A percentile compares a stretch with the other conserved stretches of the same genome.
These are phyloP conservation scores for Aspergillus quadrilineatus DNA, from an alignment of 2,329 filamentous ascomycete species.

Conservation along the genomic window DNA sequence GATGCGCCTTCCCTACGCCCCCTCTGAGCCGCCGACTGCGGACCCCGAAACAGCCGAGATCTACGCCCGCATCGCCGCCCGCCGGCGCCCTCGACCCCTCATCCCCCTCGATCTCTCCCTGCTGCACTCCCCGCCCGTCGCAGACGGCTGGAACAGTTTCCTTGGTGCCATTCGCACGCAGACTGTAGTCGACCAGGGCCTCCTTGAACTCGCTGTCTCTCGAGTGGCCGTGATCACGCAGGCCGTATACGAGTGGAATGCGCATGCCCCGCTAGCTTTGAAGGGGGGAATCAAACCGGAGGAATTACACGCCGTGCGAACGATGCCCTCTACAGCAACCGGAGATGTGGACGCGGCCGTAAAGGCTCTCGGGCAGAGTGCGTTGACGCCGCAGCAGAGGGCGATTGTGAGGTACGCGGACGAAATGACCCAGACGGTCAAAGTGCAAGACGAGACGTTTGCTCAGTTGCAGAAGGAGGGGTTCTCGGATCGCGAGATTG, in stretches of 20 bases:
- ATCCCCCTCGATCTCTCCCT: slow-evolving; percentile 74
- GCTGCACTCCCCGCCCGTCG: slow-evolving; percentile 70
- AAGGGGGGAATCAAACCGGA: slow-evolving; percentile 35
- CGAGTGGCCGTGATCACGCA: slow-evolving; percentile 75
- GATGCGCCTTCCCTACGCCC: slow-evolving; percentile 42
- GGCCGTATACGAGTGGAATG: slow-evolving; percentile 82
- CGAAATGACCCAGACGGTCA: slow-evolving; percentile 74
- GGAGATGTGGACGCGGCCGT: slow-evolving; percentile 31
- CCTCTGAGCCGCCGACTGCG: slow-evolving; percentile 23
- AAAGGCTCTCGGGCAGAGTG: slow-evolving; percentile 41
- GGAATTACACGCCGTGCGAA: slow-evolving; percentile 54
- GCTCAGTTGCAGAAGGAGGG: slow-evolving; percentile 54
- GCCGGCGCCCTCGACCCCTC: slow-evolving; percentile 67
- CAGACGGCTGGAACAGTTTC: slow-evolving; percentile 67
- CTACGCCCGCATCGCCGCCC: slow-evolving; percentile 62
- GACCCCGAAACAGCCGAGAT: slow-evolving; percentile 46
- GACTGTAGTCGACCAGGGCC: slow-evolving; percentile 46
- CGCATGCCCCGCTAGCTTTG: slow-evolving; percentile 68
- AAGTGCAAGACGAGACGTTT: slow-evolving; percentile 69
- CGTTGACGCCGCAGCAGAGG: slow-evolving; percentile 61
- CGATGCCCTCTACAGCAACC: slow-evolving; percentile 51
- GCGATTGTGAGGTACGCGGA: slow-evolving; percentile 72
- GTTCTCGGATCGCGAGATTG: slow-evolving; percentile 71
- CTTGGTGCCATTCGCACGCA: slow-evolving; percentile 55
- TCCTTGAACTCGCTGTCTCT: slow-evolving; percentile 76